Evolutionary conservation across 805 yeast genomes (phyloP).

Genomic region (Babjeviella inositovora): DNA sequence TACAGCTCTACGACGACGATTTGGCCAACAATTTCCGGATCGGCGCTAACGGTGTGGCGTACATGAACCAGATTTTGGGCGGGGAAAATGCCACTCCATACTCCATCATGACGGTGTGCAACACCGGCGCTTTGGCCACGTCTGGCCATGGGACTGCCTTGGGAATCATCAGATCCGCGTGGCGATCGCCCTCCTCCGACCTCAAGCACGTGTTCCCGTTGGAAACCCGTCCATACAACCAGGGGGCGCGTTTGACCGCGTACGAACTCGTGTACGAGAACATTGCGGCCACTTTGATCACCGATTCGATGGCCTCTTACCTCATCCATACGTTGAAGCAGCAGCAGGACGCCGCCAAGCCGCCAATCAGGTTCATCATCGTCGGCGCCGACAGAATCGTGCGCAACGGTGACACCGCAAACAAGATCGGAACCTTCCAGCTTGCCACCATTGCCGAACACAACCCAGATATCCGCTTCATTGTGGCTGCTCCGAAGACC

Average conservation of each 20-base stretch:
- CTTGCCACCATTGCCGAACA: slow-evolving; percentile 57
- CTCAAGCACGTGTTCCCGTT: slow-evolving; percentile 68
- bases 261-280: slow-evolving; percentile 75
- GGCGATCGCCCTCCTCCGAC: slow-evolving; percentile 27
- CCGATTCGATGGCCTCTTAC: slow-evolving; percentile 86
- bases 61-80: slow-evolving; percentile 29
- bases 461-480: slow-evolving; percentile 56
- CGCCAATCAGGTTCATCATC: slow-evolving; percentile 77
- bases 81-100: slow-evolving; percentile 38
- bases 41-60: slow-evolving; percentile 71
- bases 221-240: slow-evolving; percentile 94
- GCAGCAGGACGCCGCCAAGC: slow-evolving; percentile 9
- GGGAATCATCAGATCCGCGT: slow-evolving; percentile 74
- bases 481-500: slow-evolving; percentile 92
- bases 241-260: slow-evolving; percentile 88
- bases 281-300: slow-evolving; percentile 77
- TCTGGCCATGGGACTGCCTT: slow-evolving; percentile 97
- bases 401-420: slow-evolving; percentile 88
- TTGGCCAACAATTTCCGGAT: slow-evolving; percentile 60
- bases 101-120: slow-evolving; percentile 82
- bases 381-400: slow-evolving; percentile 96
- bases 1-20: slow-evolving; percentile 56
- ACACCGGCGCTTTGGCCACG: slow-evolving; percentile 93
- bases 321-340: slow-evolving; percentile 29
- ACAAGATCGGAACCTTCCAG: slow-evolving; percentile 92